Conservation (phyloP, 192 early-diverging fungal species). For the Chytriomyces sp. region DNA sequence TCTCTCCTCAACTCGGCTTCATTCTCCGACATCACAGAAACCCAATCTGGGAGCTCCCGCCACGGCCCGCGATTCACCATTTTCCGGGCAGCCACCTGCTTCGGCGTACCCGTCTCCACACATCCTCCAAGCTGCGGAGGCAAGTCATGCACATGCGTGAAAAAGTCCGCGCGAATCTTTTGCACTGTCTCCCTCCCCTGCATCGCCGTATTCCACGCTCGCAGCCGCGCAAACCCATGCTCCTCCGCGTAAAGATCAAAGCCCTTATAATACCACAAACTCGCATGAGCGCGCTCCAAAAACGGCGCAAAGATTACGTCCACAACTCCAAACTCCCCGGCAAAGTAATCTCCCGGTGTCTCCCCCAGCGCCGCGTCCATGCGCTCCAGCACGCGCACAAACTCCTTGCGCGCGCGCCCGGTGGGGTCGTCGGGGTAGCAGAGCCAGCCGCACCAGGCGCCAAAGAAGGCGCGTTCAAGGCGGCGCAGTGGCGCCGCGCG, state of each 20-base stretch:
- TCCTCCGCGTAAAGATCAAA: not conserved
- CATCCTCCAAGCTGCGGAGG: slow-evolving; percentile 22
- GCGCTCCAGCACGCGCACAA: not conserved
- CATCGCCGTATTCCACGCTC: slow-evolving; percentile 11
- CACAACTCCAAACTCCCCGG: not conserved
- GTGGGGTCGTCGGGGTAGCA: not conserved
- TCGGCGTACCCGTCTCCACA: not conserved
- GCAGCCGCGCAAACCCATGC: not conserved
- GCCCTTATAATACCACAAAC: slow-evolving; percentile 23
- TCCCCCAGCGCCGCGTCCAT: not conserved
- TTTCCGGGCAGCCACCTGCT: not conserved
- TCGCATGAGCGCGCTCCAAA: slow-evolving; percentile 10
- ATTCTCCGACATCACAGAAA: not conserved
- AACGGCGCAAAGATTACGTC: slow-evolving; percentile 19
- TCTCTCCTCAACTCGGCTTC: not conserved
- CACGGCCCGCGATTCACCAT: slow-evolving; percentile 5
- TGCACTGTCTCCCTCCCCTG: not conserved
- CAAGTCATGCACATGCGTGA: slow-evolving; percentile 28
- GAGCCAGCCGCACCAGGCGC: slow-evolving; percentile 22
- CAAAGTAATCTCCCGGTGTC: not conserved
- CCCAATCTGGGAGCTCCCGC: not conserved
- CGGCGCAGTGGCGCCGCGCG: not conserved
- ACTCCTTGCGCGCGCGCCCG: not conserved
- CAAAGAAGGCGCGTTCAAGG: slow-evolving; percentile 14
- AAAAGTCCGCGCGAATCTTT: slow-evolving; percentile 4